Evolutionary conservation across 139 green algal genomes (phyloP).

Genomic region (Chlamydomonas eustigma): DNA sequence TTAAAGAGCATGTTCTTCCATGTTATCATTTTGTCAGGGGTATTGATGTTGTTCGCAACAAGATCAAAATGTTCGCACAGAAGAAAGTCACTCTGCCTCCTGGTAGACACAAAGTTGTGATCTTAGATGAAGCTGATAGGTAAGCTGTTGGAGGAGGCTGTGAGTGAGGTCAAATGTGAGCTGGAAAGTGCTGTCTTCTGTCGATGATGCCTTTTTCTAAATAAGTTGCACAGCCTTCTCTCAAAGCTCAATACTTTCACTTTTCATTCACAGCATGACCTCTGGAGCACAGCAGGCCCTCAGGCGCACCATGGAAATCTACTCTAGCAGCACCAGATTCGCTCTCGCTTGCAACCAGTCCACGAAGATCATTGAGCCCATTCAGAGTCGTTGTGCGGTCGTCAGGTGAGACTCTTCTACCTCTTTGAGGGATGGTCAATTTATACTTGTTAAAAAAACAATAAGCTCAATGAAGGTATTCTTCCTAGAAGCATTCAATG

Average conservation of each 20-base stretch:
- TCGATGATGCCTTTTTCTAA: too few species aligned
- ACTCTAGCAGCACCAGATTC: conserved; percentile 92
- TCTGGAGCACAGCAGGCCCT: conserved; percentile 93
- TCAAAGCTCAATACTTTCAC: too few species aligned
- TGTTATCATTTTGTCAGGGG: too few species aligned
- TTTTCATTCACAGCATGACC: conserved; percentile 90
- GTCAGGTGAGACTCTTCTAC: too few species aligned
- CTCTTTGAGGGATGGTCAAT: too few species aligned
- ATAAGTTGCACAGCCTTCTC: too few species aligned
- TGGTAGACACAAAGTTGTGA: conserved; percentile 94
- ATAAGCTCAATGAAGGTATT: too few species aligned
- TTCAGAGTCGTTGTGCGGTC: conserved; percentile 97
- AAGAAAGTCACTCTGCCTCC: conserved; percentile 93
- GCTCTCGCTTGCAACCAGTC: conserved; percentile 94
- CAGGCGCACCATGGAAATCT: conserved; percentile 98
- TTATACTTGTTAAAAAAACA: too few species aligned
- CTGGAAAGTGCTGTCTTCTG: too few species aligned
- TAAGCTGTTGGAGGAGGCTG: too few species aligned
- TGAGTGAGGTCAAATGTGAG: too few species aligned
- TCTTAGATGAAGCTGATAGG: conserved; percentile 95
- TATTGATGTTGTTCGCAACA: conserved; percentile 98
- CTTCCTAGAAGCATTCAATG: too few species aligned
- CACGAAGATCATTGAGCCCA: conserved; percentile 98
- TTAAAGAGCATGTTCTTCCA: neutral
- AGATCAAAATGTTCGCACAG: conserved; percentile 99